Evolutionary conservation across 2,329 filamentous ascomycete genomes (phyloP).

Genomic region (Verticillium tricorpus): DNA sequence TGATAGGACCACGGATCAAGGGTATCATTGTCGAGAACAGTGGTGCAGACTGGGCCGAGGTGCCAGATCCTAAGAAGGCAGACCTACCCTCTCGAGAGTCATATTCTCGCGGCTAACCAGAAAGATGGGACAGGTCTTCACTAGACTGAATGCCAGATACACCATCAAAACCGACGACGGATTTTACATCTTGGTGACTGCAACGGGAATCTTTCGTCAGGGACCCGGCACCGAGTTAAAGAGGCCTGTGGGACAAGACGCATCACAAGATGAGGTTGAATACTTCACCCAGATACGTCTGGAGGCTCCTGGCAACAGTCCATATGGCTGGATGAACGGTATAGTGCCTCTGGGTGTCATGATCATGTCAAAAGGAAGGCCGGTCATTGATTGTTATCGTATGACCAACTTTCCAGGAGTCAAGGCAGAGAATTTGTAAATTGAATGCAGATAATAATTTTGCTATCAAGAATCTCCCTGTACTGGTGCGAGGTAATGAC

Average conservation of each 20-base stretch:
- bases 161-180: constrained; percentile 16
- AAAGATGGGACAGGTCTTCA: constrained; percentile 2
- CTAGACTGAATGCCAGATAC: constrained; percentile 14
- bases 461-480: too few relatives aligned
- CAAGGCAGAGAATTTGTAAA: constrained; percentile 7
- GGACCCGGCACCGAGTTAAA: constrained; percentile 2
- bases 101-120: not conserved
- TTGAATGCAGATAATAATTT: too few relatives aligned
- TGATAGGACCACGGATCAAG: constrained; percentile 12
- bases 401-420: constrained; percentile 16
- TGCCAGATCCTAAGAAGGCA: constrained; percentile 9
- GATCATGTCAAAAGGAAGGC: constrained; percentile 15
- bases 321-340: constrained; percentile 16
- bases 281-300: constrained; percentile 18
- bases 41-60: constrained; percentile 16
- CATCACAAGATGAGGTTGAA: constrained; percentile 15
- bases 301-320: constrained; percentile 14
- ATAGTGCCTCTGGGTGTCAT: constrained; percentile 15
- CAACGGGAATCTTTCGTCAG: constrained; percentile 9
- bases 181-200: constrained; percentile 14
- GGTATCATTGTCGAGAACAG: constrained; percentile 16
- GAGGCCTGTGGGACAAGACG: not conserved
- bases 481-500: too few relatives aligned
- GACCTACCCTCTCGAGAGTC: not conserved
- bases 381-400: constrained; percentile 17